Conservation (phyloP, 1,139 yeast species). For the Lodderomyces oxycetoniae region DNA sequence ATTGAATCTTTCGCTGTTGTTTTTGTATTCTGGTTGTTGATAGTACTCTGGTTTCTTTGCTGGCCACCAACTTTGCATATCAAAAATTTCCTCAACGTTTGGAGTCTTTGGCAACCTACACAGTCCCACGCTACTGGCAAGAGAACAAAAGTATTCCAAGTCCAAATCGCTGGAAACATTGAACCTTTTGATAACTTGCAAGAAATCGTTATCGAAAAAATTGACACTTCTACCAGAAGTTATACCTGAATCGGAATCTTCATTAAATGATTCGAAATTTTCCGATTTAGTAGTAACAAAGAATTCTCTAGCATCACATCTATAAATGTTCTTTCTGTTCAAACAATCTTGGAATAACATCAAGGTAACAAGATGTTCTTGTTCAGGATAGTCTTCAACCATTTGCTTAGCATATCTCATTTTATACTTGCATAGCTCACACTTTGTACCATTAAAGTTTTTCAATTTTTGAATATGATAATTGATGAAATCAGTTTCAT, state of each 20-base stretch:
- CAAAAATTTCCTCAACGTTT: conserved; percentile 22
- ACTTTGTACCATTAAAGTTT: conserved; percentile 25
- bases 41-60: conserved; percentile 22
- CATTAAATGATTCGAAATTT: conserved; percentile 15
- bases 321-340: conserved; percentile 20
- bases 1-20: conserved; percentile 38
- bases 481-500: conserved; percentile 30
- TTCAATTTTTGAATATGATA: conserved; percentile 23
- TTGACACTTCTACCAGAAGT: conserved; percentile 23
- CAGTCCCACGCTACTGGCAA: conserved; percentile 15
- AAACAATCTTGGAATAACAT: conserved; percentile 35
- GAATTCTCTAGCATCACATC: conserved; percentile 33
- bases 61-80: conserved; percentile 31
- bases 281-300: conserved; percentile 34
- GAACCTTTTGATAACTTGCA: conserved; percentile 32
- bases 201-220: conserved; percentile 38
- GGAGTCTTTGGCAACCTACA: conserved; percentile 29
- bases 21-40: conserved; percentile 23
- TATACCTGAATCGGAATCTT: conserved; percentile 22
- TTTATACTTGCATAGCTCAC: conserved; percentile 35
- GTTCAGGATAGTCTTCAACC: conserved; percentile 28
- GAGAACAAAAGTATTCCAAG: conserved; percentile 31
- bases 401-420: conserved; percentile 27
- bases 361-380: conserved; percentile 33
- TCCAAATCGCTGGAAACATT: conserved; percentile 35